A percentile compares a stretch with the other conserved stretches of the same genome.
Conservation (phyloP, 257 asterid genomes). For the Nicotiana obtusifolia region DNA sequence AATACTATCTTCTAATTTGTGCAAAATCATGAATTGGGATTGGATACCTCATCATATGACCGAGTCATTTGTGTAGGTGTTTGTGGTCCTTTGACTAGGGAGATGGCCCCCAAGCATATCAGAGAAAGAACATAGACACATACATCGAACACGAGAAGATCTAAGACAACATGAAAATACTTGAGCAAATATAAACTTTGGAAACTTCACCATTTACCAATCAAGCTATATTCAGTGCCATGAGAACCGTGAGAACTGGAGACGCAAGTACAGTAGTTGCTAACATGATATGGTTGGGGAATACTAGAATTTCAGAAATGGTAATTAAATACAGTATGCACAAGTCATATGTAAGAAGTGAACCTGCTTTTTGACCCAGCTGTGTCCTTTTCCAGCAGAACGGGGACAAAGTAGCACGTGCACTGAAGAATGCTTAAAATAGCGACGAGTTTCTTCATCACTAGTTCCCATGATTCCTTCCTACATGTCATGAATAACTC, state of each 20-base stretch:
- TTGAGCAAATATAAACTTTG: neutral
- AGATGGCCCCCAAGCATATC: neutral
- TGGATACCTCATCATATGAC: neutral
- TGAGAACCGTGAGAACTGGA: neutral
- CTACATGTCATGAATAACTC: slow-evolving; percentile 30
- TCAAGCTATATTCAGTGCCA: neutral
- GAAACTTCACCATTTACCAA: neutral
- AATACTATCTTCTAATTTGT: neutral
- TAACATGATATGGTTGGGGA: neutral
- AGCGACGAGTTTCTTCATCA: slow-evolving; percentile 89
- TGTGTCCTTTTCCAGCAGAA: slow-evolving; percentile 64
- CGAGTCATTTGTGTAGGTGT: neutral
- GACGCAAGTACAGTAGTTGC: neutral
- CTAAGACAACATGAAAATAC: neutral
- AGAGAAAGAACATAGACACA: neutral
- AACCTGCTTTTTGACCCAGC: slow-evolving; percentile 70
- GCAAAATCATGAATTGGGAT: neutral
- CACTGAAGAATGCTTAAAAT: slow-evolving; percentile 85
- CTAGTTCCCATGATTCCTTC: slow-evolving; percentile 78
- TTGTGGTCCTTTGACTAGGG: neutral
- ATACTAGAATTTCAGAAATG: neutral
- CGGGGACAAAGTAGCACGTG: slow-evolving; percentile 82
- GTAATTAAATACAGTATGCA: neutral
- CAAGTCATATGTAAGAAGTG: neutral
- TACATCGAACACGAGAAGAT: neutral